phyloP scores from a whole-genome alignment of 371 early-diverging fungal species.

The Rhizopus arrhizus region DNA sequence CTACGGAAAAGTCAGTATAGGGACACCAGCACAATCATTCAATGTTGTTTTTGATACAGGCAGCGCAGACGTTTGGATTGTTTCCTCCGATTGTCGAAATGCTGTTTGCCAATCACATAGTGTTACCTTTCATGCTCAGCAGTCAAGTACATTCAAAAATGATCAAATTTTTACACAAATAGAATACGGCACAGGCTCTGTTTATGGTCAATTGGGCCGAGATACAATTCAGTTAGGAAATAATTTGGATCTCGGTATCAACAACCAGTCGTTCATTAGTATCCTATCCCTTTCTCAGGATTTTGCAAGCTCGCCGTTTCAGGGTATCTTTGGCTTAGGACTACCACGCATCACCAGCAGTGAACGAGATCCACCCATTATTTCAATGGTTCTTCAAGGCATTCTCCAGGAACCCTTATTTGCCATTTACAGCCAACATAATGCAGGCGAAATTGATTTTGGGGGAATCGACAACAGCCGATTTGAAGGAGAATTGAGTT shows the following conservation, averaged over 20 bases:
- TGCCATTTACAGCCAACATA: conserved; percentile 63
- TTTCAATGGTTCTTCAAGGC: conserved; percentile 67
- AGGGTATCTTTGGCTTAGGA: conserved; percentile 74
- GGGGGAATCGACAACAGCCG: conserved; percentile 65
- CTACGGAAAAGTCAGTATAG: conserved; percentile 65
- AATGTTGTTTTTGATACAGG: conserved; percentile 79
- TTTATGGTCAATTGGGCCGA: conserved; percentile 47
- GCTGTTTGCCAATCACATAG: conserved; percentile 50
- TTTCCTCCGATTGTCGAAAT: conserved; percentile 82
- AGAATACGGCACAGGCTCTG: conserved; percentile 68
- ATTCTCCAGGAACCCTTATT: conserved; percentile 70
- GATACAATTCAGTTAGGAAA: conserved; percentile 58
- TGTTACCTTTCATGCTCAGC: conserved; percentile 14
- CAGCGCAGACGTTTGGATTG: conserved; percentile 84
- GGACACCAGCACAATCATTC: conserved; percentile 70
- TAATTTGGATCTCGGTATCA: conserved; percentile 28
- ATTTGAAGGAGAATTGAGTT: conserved; percentile 59
- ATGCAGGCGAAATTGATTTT: conserved; percentile 67
- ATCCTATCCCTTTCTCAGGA: conserved; percentile 56
- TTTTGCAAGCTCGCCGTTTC: conserved; percentile 64
- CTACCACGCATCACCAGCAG: conserved; percentile 55
- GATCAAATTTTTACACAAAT: conserved; percentile 43
- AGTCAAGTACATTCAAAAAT: conserved; percentile 15
- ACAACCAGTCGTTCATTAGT: conserved; percentile 54
- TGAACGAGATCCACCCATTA: conserved; percentile 58